Percentiles rank a stretch among this genome's conserved stretches.
phyloP scores from a whole-genome alignment of 2,329 filamentous ascomycete genomes.

The Huntiella omanensis region DNA sequence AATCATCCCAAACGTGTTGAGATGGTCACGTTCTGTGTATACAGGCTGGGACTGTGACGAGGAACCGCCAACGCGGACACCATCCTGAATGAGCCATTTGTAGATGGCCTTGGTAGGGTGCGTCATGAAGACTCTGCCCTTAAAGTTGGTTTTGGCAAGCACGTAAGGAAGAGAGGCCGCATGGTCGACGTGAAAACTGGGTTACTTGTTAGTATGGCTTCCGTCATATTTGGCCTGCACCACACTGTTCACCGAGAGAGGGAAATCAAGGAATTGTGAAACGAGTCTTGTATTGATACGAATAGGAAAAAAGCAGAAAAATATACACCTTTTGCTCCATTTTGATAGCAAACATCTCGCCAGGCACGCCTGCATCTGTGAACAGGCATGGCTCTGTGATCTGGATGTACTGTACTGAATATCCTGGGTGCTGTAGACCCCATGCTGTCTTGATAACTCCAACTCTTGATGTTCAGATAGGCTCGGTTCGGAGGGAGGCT shows the following conservation, averaged over 20 bases:
- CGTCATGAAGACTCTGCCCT: conserved; percentile 94
- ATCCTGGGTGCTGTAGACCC: not conserved
- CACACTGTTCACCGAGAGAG: not conserved
- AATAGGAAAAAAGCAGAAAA: too few relatives aligned
- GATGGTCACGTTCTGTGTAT: conserved; percentile 88
- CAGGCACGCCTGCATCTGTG: too few relatives aligned
- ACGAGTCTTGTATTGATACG: conserved; percentile 7
- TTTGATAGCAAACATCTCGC: too few relatives aligned
- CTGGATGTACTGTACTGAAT: too few relatives aligned
- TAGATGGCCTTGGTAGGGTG: conserved; percentile 99
- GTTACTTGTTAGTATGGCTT: conserved; percentile 12
- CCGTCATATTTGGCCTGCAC: not conserved
- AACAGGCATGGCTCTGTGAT: too few relatives aligned
- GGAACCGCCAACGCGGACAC: conserved; percentile 67
- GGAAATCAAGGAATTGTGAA: not conserved
- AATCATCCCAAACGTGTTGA: conserved; percentile 82
- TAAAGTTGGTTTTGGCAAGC: conserved; percentile 93
- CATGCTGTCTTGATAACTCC: not conserved
- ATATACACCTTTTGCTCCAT: too few relatives aligned
- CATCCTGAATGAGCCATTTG: conserved; percentile 98
- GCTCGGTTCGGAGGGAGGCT: conserved; percentile 26
- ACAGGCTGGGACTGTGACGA: conserved; percentile 54
- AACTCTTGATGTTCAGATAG: not conserved
- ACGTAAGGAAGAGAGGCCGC: conserved; percentile 98
- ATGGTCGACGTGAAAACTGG: conserved; percentile 93